Base-by-base conservation (phyloP, 1,139 yeast genomes). In the Casaregolazyma lundiana region DNA sequence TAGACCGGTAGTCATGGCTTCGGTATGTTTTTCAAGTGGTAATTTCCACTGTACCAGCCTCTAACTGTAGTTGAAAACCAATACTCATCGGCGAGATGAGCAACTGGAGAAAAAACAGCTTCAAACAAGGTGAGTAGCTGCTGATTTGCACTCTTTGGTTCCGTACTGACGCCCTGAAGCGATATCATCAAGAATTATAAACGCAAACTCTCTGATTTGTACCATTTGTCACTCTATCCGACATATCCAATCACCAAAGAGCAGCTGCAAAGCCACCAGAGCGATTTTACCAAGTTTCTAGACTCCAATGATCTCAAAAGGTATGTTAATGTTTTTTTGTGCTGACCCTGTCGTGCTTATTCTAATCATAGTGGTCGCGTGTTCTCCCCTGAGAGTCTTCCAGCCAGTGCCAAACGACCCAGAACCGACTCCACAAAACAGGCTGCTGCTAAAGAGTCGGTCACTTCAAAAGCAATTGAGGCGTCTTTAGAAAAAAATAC, bases 131-230 rank as follows among this genome's bases (percentile, higher is more conserved):
- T 64, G 59, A 41, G 66, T 44, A 24, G 8, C 2, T 15, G 11
- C 26, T 19, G 17, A 30, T 2, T 5, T n/a, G 17, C 15, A 3
- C 21, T 34, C 13, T 16, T 7, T 6, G 29, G 11, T 18, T 6
- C 2, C 8, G 2, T 18, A 13, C 18, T 18, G 11, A 21, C 41
- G 32, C 32, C n/a, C 37, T 26, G 11, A 19, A 63, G 67, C 38
- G 66, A 66, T 26, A 56, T 72, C 29, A 59, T 71, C n/a, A 63
- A 66, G 46, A 61, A 63, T 43, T 65, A 84, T 43, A 77, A 77
- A 55, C 64, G 79, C 21, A 78, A 77, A 57, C 64, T 80, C 29
- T 69, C 80, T 1, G 82, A 79, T 57, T 62, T 80, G 19, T 79
- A 76, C 57, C 75, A 78, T 51, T 71, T 80, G 4, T 73, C 81